Evolutionary conservation across 2,329 filamentous ascomycete genomes (phyloP), one percentile per base, ranked within the genome.

Genomic region (Aspergillus pseudoviridinutans): DNA sequence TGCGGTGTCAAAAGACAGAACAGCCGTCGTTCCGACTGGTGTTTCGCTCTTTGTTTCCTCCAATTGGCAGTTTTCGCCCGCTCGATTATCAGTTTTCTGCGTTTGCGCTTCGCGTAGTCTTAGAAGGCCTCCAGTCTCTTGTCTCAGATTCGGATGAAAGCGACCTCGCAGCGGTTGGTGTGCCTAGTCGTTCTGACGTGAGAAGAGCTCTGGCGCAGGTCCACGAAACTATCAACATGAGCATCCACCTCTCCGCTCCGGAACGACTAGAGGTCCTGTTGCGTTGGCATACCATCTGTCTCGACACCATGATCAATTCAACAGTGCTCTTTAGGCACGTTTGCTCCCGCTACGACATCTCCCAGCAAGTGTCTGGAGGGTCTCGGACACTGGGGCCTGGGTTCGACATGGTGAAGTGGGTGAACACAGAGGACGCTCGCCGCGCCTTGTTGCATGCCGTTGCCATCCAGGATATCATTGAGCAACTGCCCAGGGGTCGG

Each of bases 381-480:
- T 63, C 61, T 20, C 66, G 66, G 25, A 58, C 60, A 3, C 55
- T 68, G 4, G 66, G 67, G 4, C 46, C 65, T 0, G 66, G 67
- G 1, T 69, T 78, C 7, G 76, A 79, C 58, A 60, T 78, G 20
- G 57, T 68, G 1, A 68, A 68, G 38, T 79, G 77, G 77, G 69
- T 66, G 1, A 66, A 64, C 6, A 75, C 71, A 0, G 68, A 74
- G 41, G 71, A 78, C 54, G 77, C 76, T 5, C 71, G 75, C 3
- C 68, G 72, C 32, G 73, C 76, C 3, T 62, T 79, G 4, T 61
- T 79, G 9, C 77, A 79, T 44, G 76, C 77, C 2, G 71, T 77
- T 41, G 75, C 76, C 0, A 79, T 79, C 20, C 77, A 79, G 58
- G 75, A 79, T 41, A 79, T 79, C 12, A 66, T 79, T 10, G 77